Percentiles rank a stretch among this genome's conserved stretches.
Evolutionary conservation across 2,329 filamentous ascomycete species (phyloP).

Genomic region (Colletotrichum australisinense): DNA sequence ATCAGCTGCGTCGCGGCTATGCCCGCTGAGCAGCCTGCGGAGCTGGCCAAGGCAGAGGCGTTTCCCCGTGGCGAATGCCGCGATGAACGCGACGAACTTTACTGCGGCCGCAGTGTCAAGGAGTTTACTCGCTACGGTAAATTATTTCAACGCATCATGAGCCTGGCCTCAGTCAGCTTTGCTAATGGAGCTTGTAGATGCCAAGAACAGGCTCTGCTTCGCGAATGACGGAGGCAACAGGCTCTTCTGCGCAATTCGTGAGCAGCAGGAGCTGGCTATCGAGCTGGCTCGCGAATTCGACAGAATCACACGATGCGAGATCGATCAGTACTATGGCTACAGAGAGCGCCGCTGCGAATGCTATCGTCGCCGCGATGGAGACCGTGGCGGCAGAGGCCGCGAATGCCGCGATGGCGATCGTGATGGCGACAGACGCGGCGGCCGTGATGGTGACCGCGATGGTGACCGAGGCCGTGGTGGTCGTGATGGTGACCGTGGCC

Average conservation of each 20-base stretch:
- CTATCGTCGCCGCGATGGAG: slow-evolving; percentile 24
- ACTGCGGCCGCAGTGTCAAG: slow-evolving; percentile 26
- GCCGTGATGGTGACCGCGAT: slow-evolving; percentile 2
- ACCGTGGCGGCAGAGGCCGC: slow-evolving; percentile 5
- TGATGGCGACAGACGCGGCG: neutral
- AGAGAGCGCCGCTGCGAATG: slow-evolving; percentile 22
- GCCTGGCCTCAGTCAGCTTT: neutral
- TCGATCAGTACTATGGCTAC: slow-evolving; percentile 23
- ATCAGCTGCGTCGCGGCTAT: slow-evolving; percentile 25
- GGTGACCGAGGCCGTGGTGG: slow-evolving; percentile 5
- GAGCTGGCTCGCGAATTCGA: slow-evolving; percentile 20
- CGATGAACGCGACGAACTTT: slow-evolving; percentile 16
- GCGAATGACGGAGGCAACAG: slow-evolving; percentile 16
- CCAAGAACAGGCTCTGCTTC: slow-evolving; percentile 16
- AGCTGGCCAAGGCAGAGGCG: slow-evolving; percentile 5
- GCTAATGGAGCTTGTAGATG: slow-evolving; percentile 5
- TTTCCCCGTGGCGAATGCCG: slow-evolving; percentile 28
- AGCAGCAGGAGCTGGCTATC: slow-evolving; percentile 20
- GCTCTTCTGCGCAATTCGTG: slow-evolving; percentile 30
- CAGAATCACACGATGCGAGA: slow-evolving; percentile 11
- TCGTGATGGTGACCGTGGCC: slow-evolving; percentile 10
- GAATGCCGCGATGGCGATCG: slow-evolving; percentile 12
- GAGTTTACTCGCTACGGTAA: slow-evolving; percentile 26
- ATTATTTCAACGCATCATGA: neutral
- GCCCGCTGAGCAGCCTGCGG: slow-evolving; percentile 25